A percentile compares a stretch with the other conserved stretches of the same genome.
Conservation (phyloP, 257 asterid species). For the Forsythia viridissima region DNA sequence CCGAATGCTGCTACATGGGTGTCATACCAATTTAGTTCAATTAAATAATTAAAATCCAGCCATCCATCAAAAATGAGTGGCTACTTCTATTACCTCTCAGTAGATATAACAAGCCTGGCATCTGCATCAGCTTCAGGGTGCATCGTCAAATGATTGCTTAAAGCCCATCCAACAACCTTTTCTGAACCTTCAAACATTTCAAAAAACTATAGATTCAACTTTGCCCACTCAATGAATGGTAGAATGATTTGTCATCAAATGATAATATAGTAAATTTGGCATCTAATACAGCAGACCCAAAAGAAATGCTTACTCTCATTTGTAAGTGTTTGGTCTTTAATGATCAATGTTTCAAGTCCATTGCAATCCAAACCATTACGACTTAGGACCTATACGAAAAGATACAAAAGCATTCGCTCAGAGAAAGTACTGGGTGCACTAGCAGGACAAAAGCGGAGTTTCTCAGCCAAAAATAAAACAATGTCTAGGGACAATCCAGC, state of each 20-base stretch:
- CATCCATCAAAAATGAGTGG: constrained; percentile 20
- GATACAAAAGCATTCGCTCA: constrained; percentile 15
- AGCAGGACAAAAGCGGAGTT: not conserved
- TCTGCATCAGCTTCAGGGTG: constrained; percentile 51
- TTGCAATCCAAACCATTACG: constrained; percentile 70
- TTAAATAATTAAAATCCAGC: constrained; percentile 9
- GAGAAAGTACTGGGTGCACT: not conserved
- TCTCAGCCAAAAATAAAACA: not conserved
- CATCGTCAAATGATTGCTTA: constrained; percentile 70
- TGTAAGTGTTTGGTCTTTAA: constrained; percentile 79
- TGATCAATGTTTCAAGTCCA: constrained; percentile 62
- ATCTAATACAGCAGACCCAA: not conserved
- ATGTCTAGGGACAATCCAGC: not conserved
- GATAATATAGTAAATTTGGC: constrained; percentile 12
- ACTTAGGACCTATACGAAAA: constrained; percentile 65
- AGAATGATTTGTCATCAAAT: not conserved
- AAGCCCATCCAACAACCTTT: constrained; percentile 85
- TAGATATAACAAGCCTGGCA: constrained; percentile 50
- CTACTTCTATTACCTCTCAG: constrained; percentile 58
- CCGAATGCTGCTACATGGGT: constrained; percentile 56
- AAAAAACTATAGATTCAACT: constrained; percentile 18
- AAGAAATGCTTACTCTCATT: constrained; percentile 62
- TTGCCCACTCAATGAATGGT: not conserved
- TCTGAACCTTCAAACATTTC: constrained; percentile 63
- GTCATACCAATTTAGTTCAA: constrained; percentile 20